Percentiles rank a stretch among this genome's conserved stretches.
These are phyloP conservation scores for Talaromyces albobiverticillius DNA, from an alignment of 2,329 filamentous ascomycete genomes.

Conservation along the genomic window DNA sequence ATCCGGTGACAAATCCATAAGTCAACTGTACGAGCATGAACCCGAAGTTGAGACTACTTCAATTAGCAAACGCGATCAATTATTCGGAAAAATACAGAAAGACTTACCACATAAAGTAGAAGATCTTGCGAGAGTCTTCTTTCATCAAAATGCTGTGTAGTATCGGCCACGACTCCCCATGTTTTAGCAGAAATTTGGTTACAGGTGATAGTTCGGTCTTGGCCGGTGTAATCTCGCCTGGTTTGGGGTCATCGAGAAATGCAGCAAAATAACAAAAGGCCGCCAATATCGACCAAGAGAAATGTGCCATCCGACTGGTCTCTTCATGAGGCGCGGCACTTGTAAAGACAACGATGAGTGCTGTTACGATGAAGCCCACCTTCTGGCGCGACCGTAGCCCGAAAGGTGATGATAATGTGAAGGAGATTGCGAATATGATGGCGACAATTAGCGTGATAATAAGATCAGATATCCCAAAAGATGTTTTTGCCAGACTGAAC, in stretches of 20 bases:
- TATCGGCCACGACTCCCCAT: conserved; percentile 69
- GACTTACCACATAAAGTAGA: conserved; percentile 89
- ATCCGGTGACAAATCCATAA: conserved; percentile 91
- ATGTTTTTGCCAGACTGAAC: conserved; percentile 16
- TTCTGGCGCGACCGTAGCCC: conserved; percentile 30
- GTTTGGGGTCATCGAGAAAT: conserved; percentile 30
- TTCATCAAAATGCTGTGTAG: conserved; percentile 83
- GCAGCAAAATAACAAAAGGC: conserved; percentile 30
- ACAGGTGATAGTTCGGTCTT: conserved; percentile 59
- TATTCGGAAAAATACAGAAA: background rate
- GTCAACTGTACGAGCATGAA: conserved; percentile 96
- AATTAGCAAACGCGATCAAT: conserved; percentile 18
- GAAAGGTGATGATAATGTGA: conserved; percentile 24
- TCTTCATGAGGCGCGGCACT: conserved; percentile 28
- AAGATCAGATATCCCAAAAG: conserved; percentile 23
- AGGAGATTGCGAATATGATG: conserved; percentile 25
- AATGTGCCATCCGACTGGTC: conserved; percentile 26
- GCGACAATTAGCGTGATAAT: conserved; percentile 23
- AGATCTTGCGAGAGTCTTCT: conserved; percentile 89
- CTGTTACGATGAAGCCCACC: conserved; percentile 27
- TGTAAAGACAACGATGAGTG: conserved; percentile 26
- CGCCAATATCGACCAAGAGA: conserved; percentile 26
- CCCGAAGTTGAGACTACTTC: conserved; percentile 74
- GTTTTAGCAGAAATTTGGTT: conserved; percentile 69
- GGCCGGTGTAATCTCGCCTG: conserved; percentile 32